Evolutionary conservation across 805 yeast species (phyloP).

Genomic region (Debaryomyces prosopidis): DNA sequence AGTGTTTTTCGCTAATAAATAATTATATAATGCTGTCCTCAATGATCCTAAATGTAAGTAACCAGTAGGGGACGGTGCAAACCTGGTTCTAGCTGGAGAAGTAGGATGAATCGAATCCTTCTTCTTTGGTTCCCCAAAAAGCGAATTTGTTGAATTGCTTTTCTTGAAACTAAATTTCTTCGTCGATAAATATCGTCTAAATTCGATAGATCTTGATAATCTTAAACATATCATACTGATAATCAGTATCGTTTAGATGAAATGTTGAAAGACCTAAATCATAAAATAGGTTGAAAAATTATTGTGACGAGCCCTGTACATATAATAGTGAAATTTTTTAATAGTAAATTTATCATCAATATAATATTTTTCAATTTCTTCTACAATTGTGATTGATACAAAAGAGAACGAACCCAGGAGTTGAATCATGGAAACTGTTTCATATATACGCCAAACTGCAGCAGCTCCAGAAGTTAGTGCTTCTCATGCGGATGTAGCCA

Average conservation of each 20-base stretch:
- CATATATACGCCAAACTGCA: not conserved
- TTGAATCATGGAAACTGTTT: not conserved
- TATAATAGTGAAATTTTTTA: not conserved
- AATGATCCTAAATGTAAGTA: slow-evolving; percentile 89
- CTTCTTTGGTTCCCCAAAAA: not conserved
- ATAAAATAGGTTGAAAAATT: not conserved
- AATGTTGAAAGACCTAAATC: too few relatives aligned
- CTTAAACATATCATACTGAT: not conserved
- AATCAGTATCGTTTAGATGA: not conserved
- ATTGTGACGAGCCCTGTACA: not conserved
- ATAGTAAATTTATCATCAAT: not conserved
- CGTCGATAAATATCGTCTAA: slow-evolving; percentile 5
- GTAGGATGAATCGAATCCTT: slow-evolving; percentile 36
- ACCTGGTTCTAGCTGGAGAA: slow-evolving; percentile 77
- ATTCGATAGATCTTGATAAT: not conserved
- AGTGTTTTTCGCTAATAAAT: slow-evolving; percentile 73
- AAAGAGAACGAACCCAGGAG: not conserved
- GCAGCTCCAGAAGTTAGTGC: not conserved
- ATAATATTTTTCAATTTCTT: not conserved
- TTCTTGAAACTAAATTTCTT: slow-evolving; percentile 6
- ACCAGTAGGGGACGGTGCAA: slow-evolving; percentile 99
- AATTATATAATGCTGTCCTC: slow-evolving; percentile 91
- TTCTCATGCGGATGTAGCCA: slow-evolving; percentile 4
- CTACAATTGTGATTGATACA: not conserved
- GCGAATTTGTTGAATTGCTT: not conserved